Conservation (phyloP, 2,329 filamentous ascomycete species). For the Scytalidium sp. region DNA sequence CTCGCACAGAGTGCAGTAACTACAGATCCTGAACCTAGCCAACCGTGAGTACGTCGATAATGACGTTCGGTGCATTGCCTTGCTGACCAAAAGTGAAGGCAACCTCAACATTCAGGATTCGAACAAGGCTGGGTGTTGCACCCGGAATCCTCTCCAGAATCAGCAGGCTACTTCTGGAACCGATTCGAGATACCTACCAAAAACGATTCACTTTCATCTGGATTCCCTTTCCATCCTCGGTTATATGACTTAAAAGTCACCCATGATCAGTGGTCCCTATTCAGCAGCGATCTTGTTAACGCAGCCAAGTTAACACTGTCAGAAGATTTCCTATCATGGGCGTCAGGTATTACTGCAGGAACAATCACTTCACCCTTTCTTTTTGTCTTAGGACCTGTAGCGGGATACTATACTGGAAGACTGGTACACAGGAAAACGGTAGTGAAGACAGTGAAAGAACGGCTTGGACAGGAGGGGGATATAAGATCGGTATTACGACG, state of each 20-base stretch:
- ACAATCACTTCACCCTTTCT: slow-evolving; percentile 12
- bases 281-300: slow-evolving; percentile 17
- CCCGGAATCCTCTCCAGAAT: background rate
- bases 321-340: slow-evolving; percentile 20
- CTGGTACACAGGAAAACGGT: slow-evolving; percentile 18
- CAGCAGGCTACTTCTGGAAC: background rate
- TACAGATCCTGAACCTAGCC: background rate
- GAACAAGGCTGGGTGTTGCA: background rate
- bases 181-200: slow-evolving; percentile 18
- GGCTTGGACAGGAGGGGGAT: slow-evolving; percentile 15
- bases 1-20: background rate
- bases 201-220: slow-evolving; percentile 19
- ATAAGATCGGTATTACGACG: slow-evolving; percentile 12
- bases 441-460: slow-evolving; percentile 17
- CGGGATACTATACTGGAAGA: slow-evolving; percentile 18
- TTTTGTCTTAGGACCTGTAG: slow-evolving; percentile 16
- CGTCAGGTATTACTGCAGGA: slow-evolving; percentile 19
- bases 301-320: slow-evolving; percentile 16
- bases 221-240: slow-evolving; percentile 19
- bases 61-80: background rate
- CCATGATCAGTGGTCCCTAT: slow-evolving; percentile 22
- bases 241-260: slow-evolving; percentile 14
- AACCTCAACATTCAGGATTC: background rate
- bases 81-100: background rate
- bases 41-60: background rate